Evolutionary conservation across 148 eudicot genomes (phyloP).

Genomic region (Amaranthus cruentus): DNA sequence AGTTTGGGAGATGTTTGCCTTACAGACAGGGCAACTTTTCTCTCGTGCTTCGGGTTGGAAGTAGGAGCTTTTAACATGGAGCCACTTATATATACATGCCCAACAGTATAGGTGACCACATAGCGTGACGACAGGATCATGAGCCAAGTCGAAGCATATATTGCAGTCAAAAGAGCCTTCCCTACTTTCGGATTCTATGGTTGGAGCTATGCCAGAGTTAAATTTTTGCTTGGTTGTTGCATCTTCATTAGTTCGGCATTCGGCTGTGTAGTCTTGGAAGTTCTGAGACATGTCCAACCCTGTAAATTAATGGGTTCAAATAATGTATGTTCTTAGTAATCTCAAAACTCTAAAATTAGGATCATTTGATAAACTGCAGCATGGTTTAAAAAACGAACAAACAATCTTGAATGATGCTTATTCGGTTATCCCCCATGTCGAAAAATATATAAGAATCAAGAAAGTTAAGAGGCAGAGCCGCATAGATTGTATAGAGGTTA

Average conservation of each 20-base stretch:
- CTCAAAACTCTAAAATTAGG: too few species aligned
- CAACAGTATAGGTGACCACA: slow-evolving; percentile 93
- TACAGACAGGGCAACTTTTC: slow-evolving; percentile 79
- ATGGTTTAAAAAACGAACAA: too few species aligned
- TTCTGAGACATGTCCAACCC: slow-evolving; percentile 52
- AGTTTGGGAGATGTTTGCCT: slow-evolving; percentile 53
- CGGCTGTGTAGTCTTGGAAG: slow-evolving; percentile 27
- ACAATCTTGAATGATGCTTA: too few species aligned
- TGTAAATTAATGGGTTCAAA: background rate
- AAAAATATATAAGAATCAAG: too few species aligned
- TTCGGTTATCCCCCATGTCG: too few species aligned
- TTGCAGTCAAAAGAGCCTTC: slow-evolving; percentile 65
- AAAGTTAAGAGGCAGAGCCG: too few species aligned
- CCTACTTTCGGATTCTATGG: slow-evolving; percentile 29
- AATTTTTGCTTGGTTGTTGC: slow-evolving; percentile 24
- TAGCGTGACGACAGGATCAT: slow-evolving; percentile 82
- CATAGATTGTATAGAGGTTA: too few species aligned
- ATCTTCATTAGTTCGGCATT: slow-evolving; percentile 31
- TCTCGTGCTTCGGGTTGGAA: slow-evolving; percentile 31
- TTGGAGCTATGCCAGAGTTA: slow-evolving; percentile 27
- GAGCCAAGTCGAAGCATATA: slow-evolving; percentile 81
- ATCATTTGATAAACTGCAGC: too few species aligned
- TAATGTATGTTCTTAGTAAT: too few species aligned
- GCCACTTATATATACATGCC: slow-evolving; percentile 90
- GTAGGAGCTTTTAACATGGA: slow-evolving; percentile 50